These are phyloP conservation scores for Osmozyma mogii DNA, from an alignment of 805 yeast species.

Conservation along the genomic window DNA sequence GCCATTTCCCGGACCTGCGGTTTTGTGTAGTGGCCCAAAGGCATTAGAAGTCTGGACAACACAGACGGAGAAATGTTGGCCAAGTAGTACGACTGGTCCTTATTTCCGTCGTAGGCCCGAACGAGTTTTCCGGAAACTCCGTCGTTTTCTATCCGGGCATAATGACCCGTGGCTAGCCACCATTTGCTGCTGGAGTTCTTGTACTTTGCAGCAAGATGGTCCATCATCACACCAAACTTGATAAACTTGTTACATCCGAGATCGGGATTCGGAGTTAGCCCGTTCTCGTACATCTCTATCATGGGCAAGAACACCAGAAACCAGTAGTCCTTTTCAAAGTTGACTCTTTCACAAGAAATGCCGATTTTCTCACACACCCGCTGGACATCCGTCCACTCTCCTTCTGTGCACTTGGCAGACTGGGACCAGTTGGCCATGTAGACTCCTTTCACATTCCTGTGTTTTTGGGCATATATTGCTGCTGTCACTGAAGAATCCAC, in stretches of 20 bases:
- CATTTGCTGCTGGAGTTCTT: constrained; percentile 28
- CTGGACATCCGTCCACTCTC: constrained; percentile 83
- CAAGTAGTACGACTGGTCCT: constrained; percentile 89
- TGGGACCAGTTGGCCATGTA: constrained; percentile 92
- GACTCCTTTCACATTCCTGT: constrained; percentile 63
- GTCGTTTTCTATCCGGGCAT: constrained; percentile 55
- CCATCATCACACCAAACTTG: constrained; percentile 75
- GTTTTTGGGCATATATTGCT: constrained; percentile 47
- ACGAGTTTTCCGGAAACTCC: no score
- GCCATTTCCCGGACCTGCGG: constrained; percentile 72
- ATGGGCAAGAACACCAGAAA: constrained; percentile 85
- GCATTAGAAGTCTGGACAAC: constrained; percentile 53
- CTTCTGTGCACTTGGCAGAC: constrained; percentile 65
- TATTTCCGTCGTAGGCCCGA: constrained; percentile 49
- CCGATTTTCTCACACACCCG: constrained; percentile 49
- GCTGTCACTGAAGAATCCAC: constrained; percentile 94
- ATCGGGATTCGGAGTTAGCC: constrained; percentile 93
- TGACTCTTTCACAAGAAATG: constrained; percentile 68
- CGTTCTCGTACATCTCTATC: constrained; percentile 62
- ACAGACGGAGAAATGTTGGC: constrained; percentile 50
- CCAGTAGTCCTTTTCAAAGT: constrained; percentile 92
- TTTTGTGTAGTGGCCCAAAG: constrained; percentile 72
- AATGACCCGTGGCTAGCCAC: constrained; percentile 92
- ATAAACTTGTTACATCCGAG: constrained; percentile 77
- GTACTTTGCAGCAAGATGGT: constrained; percentile 33